Conservation (phyloP, 345 rosid genomes). For the Trapa incisa region DNA sequence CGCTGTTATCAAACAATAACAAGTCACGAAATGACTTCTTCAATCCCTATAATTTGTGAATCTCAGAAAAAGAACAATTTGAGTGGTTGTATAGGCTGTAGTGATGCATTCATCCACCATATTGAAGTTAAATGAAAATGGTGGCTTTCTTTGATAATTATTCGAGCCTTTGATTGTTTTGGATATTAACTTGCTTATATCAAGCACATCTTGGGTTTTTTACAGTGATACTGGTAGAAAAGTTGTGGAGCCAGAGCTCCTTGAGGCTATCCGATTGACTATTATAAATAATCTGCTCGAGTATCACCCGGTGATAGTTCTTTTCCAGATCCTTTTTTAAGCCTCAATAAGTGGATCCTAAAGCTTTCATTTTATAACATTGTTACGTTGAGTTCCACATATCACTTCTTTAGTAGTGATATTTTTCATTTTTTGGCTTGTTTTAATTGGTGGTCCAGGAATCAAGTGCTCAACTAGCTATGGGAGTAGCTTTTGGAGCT, state of each 20-base stretch:
- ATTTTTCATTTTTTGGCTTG: constrained; percentile 2
- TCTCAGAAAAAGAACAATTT: background rate
- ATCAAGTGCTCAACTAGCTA: constrained; percentile 90
- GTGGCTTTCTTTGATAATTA: background rate
- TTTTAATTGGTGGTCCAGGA: constrained; percentile 44
- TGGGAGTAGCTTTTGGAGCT: constrained; percentile 91
- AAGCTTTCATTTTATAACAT: background rate
- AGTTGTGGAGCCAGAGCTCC: constrained; percentile 88
- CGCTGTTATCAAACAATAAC: background rate
- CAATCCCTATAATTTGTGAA: background rate
- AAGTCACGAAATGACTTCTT: background rate
- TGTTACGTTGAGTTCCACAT: background rate
- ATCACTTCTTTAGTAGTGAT: background rate
- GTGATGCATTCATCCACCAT: too few species aligned
- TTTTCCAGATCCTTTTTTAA: background rate
- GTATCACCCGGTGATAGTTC: constrained; percentile 73
- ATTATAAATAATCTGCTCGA: constrained; percentile 75
- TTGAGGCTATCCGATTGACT: constrained; percentile 93
- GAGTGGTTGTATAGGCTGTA: too few species aligned
- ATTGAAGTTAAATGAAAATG: background rate
- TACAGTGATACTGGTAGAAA: constrained; percentile 85
- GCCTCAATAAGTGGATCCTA: background rate
- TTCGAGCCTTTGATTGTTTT: background rate
- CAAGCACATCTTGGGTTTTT: constrained; percentile 4
- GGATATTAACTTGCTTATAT: background rate